Percentiles rank a stretch among this genome's conserved stretches.
Evolutionary conservation across 441 rosid genomes (phyloP).

Genomic region (Caryocar brasiliense): DNA sequence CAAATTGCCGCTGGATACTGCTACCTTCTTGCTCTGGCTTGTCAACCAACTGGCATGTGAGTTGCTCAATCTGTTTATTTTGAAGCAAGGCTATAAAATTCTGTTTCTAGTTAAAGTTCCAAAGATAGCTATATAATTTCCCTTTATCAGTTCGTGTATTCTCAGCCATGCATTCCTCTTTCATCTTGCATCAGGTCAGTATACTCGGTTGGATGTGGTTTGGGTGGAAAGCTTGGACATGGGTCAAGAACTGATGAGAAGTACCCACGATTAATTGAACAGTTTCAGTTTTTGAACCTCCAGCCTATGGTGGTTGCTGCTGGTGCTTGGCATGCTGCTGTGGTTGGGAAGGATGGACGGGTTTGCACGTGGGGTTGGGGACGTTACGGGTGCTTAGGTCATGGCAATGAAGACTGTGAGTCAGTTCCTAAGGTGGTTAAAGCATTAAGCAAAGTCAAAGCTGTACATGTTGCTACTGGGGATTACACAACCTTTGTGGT

Average conservation of each 20-base stretch:
- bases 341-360: slow-evolving; percentile 80
- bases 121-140: not conserved
- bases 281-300: slow-evolving; percentile 57
- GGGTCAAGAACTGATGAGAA: slow-evolving; percentile 89
- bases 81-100: too few relatives aligned
- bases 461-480: slow-evolving; percentile 86
- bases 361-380: slow-evolving; percentile 99
- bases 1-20: slow-evolving; percentile 97
- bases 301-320: slow-evolving; percentile 88
- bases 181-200: slow-evolving; percentile 58
- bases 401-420: slow-evolving; percentile 84
- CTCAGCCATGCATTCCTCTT: slow-evolving; percentile 8
- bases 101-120: too few relatives aligned
- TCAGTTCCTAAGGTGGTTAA: slow-evolving; percentile 79
- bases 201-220: slow-evolving; percentile 97
- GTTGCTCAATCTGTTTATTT: slow-evolving; percentile 20
- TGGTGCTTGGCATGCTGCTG: slow-evolving; percentile 99
- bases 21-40: slow-evolving; percentile 92
- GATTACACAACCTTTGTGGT: slow-evolving; percentile 91
- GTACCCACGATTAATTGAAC: slow-evolving; percentile 74
- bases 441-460: slow-evolving; percentile 64
- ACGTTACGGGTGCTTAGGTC: slow-evolving; percentile 91
- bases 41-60: slow-evolving; percentile 95
- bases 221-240: slow-evolving; percentile 97
- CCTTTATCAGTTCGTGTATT: not conserved